These are phyloP conservation scores for Didymosphaeria variabile DNA, from an alignment of 2,329 filamentous ascomycete species.

Conservation along the genomic window DNA sequence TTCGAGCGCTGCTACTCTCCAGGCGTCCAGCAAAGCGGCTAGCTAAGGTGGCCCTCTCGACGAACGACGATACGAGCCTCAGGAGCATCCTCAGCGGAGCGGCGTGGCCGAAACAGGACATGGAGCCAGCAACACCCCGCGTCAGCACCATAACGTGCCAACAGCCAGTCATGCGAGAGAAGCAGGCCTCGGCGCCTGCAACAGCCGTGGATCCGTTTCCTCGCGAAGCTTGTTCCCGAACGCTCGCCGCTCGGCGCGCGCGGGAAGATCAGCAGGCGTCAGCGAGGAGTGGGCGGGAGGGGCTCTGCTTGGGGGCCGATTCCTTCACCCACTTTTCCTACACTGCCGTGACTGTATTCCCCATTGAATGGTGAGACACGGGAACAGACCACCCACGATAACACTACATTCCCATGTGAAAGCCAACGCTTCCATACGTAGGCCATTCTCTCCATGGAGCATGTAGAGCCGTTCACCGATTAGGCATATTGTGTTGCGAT, in stretches of 20 bases:
- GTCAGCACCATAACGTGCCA: conserved; percentile 24
- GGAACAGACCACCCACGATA: conserved; percentile 6
- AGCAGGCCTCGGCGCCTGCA: conserved; percentile 19
- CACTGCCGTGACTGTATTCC: not conserved
- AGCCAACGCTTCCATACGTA: not conserved
- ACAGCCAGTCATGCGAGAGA: conserved; percentile 1
- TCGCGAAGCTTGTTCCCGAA: conserved; percentile 21
- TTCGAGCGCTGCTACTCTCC: not conserved
- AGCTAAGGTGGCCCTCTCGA: not conserved
- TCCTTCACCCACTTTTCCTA: not conserved
- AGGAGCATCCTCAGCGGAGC: conserved; percentile 2
- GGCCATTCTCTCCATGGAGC: not conserved
- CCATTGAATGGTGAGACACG: not conserved
- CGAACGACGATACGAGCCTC: conserved; percentile 19
- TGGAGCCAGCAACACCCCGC: conserved; percentile 19
- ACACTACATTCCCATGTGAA: conserved; percentile 2
- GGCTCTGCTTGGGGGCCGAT: conserved; percentile 9
- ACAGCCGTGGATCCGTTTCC: conserved; percentile 4
- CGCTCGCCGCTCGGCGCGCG: conserved; percentile 8
- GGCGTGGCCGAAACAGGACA: conserved; percentile 26
- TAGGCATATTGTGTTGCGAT: not conserved
- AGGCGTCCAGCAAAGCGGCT: not conserved
- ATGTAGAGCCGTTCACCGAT: not conserved
- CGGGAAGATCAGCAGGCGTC: conserved; percentile 17
- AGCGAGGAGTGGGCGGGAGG: not conserved